Evolutionary conservation across 1,139 yeast genomes (phyloP), one percentile per base, ranked within the genome.

Genomic region (Diutina ranongensis): DNA sequence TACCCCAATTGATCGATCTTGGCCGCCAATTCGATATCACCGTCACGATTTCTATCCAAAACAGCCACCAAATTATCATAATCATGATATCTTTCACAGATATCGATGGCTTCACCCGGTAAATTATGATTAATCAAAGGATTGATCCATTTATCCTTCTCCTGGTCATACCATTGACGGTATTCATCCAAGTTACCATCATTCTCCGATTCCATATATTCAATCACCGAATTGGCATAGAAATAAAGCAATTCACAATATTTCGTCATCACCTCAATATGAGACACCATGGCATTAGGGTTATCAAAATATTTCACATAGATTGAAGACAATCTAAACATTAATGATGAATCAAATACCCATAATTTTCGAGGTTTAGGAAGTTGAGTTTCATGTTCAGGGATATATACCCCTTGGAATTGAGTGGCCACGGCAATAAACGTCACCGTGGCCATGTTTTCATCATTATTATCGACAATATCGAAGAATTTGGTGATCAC

Each of bases 31-130:
- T 66, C 66, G 34, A 19, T 25, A 40, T n/a, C 45, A 42, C 57
- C 47, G 1, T 70, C 58, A 18, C 49, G 53, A 25, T 63, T 69
- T 21, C 72, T 67, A 44, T 79, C 83, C 25, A 84, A 63, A 5
- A 87, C 74, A 49, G 75, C 77, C 0, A 80, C 83, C 41, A 88
- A 63, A 1, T 89, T 76, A 20, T 75, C 65, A 54, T 83, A 72
- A 57, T 87, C 95, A 21, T 65, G 61, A 57, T 79, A 83, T 33
- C 68, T 66, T 54, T 86, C 95, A 1, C 87, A 76, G 40, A 87
- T 68, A n/a, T 65, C 63, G 18, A 81, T 60, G 0, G 89, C 86
- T 35, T 78, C 78, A 9, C 62, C 62, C 22, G 68, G 61, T 47
- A 76, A 64, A 20, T 72, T 74, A 45, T 71, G 61, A 10, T 63